phyloP scores from a whole-genome alignment of 1,139 yeast species.

The Yamadazyma dendronema region DNA sequence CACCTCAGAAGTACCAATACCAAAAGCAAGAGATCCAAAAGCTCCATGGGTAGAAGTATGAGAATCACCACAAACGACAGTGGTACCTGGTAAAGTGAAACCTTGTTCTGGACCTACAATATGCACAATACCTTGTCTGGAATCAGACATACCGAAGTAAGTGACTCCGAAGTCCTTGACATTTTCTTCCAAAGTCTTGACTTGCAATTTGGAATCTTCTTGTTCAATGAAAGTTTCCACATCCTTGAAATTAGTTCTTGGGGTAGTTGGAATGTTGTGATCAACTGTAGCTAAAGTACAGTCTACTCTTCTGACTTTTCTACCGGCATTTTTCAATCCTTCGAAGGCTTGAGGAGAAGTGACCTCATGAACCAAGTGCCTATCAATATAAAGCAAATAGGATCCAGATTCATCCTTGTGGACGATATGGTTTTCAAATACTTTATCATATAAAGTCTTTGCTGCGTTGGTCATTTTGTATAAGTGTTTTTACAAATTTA shows the following conservation, averaged over 20 bases:
- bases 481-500: background rate
- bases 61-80: conserved; percentile 98
- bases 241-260: conserved; percentile 72
- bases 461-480: conserved; percentile 29
- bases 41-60: conserved; percentile 99
- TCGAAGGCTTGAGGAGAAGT: conserved; percentile 99
- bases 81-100: conserved; percentile 95
- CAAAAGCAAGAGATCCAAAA: conserved; percentile 96
- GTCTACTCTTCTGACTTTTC: conserved; percentile 86
- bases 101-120: conserved; percentile 99
- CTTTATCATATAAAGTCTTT: conserved; percentile 89
- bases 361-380: conserved; percentile 96
- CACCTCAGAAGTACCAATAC: conserved; percentile 98
- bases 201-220: conserved; percentile 89
- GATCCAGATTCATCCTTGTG: conserved; percentile 88
- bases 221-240: conserved; percentile 84
- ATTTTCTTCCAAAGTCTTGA: conserved; percentile 86
- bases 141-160: conserved; percentile 91
- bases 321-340: conserved; percentile 83
- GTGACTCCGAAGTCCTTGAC: conserved; percentile 87
- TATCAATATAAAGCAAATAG: conserved; percentile 82
- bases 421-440: conserved; percentile 90
- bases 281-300: conserved; percentile 97
- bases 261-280: conserved; percentile 92
- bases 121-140: conserved; percentile 96